A percentile compares a stretch with the other conserved stretches of the same genome.
phyloP scores from a whole-genome alignment of 148 eudicot genomes.

The Tetragonia tetragonoides region DNA sequence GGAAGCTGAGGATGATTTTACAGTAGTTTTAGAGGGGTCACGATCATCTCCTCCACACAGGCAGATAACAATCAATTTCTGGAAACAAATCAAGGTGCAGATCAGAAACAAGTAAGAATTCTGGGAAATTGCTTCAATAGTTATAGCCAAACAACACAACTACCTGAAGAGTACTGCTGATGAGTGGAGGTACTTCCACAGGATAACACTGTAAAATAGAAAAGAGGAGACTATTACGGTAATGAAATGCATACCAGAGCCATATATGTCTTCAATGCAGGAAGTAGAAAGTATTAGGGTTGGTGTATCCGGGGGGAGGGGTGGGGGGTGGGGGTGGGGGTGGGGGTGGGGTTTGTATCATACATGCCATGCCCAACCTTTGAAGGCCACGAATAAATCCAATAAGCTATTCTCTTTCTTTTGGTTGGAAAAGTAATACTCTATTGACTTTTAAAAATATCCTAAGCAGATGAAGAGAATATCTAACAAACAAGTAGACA shows the following conservation, averaged over 20 bases:
- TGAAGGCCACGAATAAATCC: not conserved
- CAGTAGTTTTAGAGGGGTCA: slow-evolving; percentile 83
- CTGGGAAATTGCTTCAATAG: slow-evolving; percentile 6
- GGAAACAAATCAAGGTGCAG: slow-evolving; percentile 26
- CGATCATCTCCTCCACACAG: slow-evolving; percentile 82
- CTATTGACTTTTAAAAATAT: no score
- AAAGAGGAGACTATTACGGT: not conserved
- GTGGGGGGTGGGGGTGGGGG: no score
- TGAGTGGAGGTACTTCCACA: slow-evolving; percentile 78
- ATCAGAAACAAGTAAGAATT: slow-evolving; percentile 12
- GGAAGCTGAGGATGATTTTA: slow-evolving; percentile 82
- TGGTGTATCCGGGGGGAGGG: not conserved
- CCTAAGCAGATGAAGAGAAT: no score
- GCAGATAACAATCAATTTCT: slow-evolving; percentile 84
- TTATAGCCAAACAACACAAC: slow-evolving; percentile 3
- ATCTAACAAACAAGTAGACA: no score
- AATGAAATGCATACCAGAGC: not conserved
- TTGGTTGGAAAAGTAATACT: no score
- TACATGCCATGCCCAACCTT: slow-evolving; percentile 1
- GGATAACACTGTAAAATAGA: slow-evolving; percentile 76
- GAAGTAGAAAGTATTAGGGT: not conserved
- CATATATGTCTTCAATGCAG: not conserved
- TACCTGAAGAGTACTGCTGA: slow-evolving; percentile 88
- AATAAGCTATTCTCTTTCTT: not conserved
- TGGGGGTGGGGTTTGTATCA: no score